phyloP scores from a whole-genome alignment of 2,329 filamentous ascomycete genomes.

The Cephalotrichum gorgonifer region DNA sequence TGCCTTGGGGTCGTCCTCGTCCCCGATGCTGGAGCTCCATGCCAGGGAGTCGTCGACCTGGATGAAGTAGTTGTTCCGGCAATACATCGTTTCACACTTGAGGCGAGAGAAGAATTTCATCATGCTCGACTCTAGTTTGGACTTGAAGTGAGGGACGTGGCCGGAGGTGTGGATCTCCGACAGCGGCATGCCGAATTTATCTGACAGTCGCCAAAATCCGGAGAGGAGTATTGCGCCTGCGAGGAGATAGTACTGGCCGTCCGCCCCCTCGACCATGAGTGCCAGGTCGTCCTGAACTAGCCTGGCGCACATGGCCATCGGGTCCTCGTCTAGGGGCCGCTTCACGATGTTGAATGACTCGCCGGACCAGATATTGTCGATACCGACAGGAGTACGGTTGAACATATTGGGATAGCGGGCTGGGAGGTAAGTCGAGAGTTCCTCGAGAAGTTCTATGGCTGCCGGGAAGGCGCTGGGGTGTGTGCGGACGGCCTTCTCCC shows the following conservation, averaged over 20 bases:
- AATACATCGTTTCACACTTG: conserved; percentile 51
- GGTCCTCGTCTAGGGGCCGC: conserved; percentile 60
- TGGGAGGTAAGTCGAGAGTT: conserved; percentile 61
- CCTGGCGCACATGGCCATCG: conserved; percentile 64
- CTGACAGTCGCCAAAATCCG: conserved; percentile 73
- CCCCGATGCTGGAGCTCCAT: conserved; percentile 68
- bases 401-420: conserved; percentile 67
- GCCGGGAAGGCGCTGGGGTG: conserved; percentile 60
- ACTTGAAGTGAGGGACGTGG: conserved; percentile 60
- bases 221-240: conserved; percentile 67
- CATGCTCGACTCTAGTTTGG: conserved; percentile 70
- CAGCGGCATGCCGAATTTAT: conserved; percentile 73
- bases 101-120: conserved; percentile 69
- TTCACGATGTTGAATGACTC: conserved; percentile 61
- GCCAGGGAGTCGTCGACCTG: conserved; percentile 71
- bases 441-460: conserved; percentile 66
- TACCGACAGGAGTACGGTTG: conserved; percentile 48
- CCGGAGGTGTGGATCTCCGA: conserved; percentile 72
- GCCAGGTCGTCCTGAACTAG: conserved; percentile 75
- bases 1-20: conserved; percentile 53
- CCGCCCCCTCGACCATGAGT: conserved; percentile 66
- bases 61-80: conserved; percentile 76
- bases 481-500: conserved; percentile 56
- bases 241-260: conserved; percentile 73
- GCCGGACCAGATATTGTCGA: conserved; percentile 60